Percentiles rank a stretch among this genome's conserved stretches.
Conservation (phyloP, 306 rosid genomes). For the Rosa lucieae region DNA sequence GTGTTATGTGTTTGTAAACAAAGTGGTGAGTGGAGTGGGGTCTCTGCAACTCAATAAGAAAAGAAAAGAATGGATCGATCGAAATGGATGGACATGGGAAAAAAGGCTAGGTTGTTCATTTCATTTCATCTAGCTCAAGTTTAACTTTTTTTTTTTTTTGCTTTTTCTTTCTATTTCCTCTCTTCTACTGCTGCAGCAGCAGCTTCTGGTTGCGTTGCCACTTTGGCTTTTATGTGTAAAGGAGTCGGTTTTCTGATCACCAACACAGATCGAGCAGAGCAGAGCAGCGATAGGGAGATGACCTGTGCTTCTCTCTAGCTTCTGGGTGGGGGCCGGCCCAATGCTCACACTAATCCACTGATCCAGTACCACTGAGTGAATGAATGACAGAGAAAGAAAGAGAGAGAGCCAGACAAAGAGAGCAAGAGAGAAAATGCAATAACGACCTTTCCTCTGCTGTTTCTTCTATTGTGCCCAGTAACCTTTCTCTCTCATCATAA, state of each 20-base stretch:
- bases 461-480: conserved; percentile 18
- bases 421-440: conserved; percentile 25
- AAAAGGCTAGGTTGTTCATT: neutral
- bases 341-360: neutral
- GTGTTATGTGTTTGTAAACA: conserved; percentile 44
- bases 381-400: neutral
- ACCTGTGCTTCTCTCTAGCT: neutral
- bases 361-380: neutral
- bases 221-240: conserved; percentile 50
- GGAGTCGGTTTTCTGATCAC: neutral
- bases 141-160: conserved; percentile 5
- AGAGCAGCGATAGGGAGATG: neutral
- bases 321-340: neutral
- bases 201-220: conserved; percentile 34
- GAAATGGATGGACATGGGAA: neutral
- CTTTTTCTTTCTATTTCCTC: conserved; percentile 19
- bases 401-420: conserved; percentile 9
- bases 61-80: neutral
- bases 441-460: conserved; percentile 53
- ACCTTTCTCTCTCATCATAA: conserved; percentile 37
- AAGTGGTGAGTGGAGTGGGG: conserved; percentile 34
- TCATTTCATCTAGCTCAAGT: conserved; percentile 3
- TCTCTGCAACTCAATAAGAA: conserved; percentile 50
- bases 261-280: neutral
- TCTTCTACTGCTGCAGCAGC: neutral